A percentile compares a stretch with the other conserved stretches of the same genome.
These are phyloP conservation scores for Cladorrhinum samala DNA, from an alignment of 495 filamentous ascomycete genomes.

Conservation along the genomic window DNA sequence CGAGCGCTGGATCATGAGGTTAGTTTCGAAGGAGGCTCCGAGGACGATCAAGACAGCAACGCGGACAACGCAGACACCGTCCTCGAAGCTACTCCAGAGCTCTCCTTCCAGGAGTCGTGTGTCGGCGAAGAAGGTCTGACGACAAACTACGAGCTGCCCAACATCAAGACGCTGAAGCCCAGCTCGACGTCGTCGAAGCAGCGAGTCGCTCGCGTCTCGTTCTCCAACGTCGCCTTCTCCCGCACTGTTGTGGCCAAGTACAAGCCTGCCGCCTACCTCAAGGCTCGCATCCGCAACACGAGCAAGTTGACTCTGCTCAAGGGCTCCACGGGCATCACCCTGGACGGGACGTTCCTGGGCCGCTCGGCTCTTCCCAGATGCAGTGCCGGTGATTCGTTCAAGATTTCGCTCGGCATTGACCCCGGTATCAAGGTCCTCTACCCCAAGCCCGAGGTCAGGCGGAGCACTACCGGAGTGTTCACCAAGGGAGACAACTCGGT, in stretches of 20 bases:
- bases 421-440: constrained; percentile 56
- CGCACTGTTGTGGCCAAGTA: constrained; percentile 61
- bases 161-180: constrained; percentile 41
- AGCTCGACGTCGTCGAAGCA: constrained; percentile 39
- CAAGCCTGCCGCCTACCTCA: constrained; percentile 59
- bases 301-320: constrained; percentile 53
- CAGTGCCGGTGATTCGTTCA: constrained; percentile 55
- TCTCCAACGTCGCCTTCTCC: constrained; percentile 37
- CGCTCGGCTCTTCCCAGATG: constrained; percentile 52
- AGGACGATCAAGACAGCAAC: too few relatives aligned
- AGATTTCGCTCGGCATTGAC: constrained; percentile 59
- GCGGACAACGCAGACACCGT: constrained; percentile 21
- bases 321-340: constrained; percentile 56
- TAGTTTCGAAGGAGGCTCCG: too few relatives aligned
- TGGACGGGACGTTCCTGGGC: constrained; percentile 64
- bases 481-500: constrained; percentile 53
- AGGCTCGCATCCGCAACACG: constrained; percentile 55
- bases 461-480: constrained; percentile 45
- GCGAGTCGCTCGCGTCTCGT: constrained; percentile 40
- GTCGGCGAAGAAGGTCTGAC: constrained; percentile 52
- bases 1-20: too few relatives aligned
- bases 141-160: constrained; percentile 57
- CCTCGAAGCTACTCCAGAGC: constrained; percentile 24
- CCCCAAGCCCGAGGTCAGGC: constrained; percentile 53
- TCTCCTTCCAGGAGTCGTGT: constrained; percentile 37